Evolutionary conservation across 2,329 filamentous ascomycete species (phyloP).

Genomic region (Paraconiothyrium brasiliense): DNA sequence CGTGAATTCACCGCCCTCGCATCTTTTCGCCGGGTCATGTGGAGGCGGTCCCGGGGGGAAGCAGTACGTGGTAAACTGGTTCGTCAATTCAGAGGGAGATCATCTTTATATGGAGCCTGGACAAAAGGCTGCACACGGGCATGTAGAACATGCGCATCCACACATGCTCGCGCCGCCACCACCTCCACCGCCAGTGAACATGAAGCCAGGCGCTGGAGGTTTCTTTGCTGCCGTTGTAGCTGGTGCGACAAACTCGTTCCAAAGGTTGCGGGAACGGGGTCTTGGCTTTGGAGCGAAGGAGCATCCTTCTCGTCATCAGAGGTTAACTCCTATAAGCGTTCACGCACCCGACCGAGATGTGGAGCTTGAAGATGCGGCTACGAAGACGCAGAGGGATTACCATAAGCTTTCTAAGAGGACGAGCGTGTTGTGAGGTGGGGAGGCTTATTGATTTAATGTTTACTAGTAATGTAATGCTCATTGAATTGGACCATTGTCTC

Average conservation of each 20-base stretch:
- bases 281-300: slow-evolving; percentile 27
- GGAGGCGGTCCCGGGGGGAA: slow-evolving; percentile 63
- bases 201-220: not conserved
- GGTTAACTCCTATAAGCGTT: slow-evolving; percentile 33
- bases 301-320: slow-evolving; percentile 13
- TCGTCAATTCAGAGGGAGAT: slow-evolving; percentile 57
- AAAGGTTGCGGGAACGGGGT: slow-evolving; percentile 18
- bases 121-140: slow-evolving; percentile 39
- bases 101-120: slow-evolving; percentile 64
- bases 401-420: slow-evolving; percentile 48
- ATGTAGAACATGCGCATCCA: slow-evolving; percentile 16
- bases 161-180: slow-evolving; percentile 12
- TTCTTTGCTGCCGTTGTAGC: slow-evolving; percentile 14
- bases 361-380: slow-evolving; percentile 47
- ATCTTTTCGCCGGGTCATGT: slow-evolving; percentile 64
- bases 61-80: slow-evolving; percentile 59
- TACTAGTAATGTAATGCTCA: slow-evolving; percentile 2
- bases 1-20: slow-evolving; percentile 69
- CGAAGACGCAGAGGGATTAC: slow-evolving; percentile 45
- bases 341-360: slow-evolving; percentile 28
- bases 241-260: not conserved
- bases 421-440: slow-evolving; percentile 43
- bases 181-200: not conserved
- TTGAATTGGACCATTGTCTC: not conserved
- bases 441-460: not conserved